phyloP scores from a whole-genome alignment of 805 yeast genomes.

The Maudiozyma pseudohumilis region DNA sequence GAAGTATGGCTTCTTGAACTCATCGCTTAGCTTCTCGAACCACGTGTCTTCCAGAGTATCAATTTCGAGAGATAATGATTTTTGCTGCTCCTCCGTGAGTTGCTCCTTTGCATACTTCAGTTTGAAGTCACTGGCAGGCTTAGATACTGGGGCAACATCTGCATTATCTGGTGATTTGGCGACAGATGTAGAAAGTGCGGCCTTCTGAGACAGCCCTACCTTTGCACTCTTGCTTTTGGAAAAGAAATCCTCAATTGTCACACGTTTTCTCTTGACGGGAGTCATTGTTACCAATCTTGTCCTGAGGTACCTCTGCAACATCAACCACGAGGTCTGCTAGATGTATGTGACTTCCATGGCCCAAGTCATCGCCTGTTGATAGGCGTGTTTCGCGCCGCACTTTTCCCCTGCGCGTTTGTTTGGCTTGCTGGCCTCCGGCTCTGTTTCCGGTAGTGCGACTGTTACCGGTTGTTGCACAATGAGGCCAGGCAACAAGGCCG shows the following conservation, averaged over 20 bases:
- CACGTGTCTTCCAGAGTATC: constrained; percentile 64
- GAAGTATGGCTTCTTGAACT: constrained; percentile 80
- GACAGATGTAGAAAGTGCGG: neutral
- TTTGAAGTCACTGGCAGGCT: neutral
- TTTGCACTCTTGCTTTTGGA: constrained; percentile 7
- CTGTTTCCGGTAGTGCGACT: too few relatives aligned
- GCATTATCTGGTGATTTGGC: neutral
- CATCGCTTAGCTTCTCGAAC: constrained; percentile 59
- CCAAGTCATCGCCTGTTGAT: too few relatives aligned
- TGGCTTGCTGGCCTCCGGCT: too few relatives aligned
- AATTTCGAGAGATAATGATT: constrained; percentile 39
- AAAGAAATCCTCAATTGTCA: constrained; percentile 15
- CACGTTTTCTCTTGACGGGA: constrained; percentile 6
- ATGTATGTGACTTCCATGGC: too few relatives aligned
- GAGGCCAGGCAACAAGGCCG: too few relatives aligned
- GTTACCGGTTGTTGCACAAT: too few relatives aligned
- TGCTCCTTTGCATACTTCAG: neutral
- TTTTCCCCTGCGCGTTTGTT: too few relatives aligned
- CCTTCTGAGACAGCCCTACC: too few relatives aligned
- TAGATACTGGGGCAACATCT: neutral
- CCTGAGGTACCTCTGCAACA: too few relatives aligned
- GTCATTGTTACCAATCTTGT: constrained; percentile 1
- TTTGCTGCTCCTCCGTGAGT: constrained; percentile 1
- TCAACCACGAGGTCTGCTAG: too few relatives aligned
- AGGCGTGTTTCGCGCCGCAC: too few relatives aligned